phyloP scores from a whole-genome alignment of 2,329 filamentous ascomycete genomes.

The Aureobasidium sp. region DNA sequence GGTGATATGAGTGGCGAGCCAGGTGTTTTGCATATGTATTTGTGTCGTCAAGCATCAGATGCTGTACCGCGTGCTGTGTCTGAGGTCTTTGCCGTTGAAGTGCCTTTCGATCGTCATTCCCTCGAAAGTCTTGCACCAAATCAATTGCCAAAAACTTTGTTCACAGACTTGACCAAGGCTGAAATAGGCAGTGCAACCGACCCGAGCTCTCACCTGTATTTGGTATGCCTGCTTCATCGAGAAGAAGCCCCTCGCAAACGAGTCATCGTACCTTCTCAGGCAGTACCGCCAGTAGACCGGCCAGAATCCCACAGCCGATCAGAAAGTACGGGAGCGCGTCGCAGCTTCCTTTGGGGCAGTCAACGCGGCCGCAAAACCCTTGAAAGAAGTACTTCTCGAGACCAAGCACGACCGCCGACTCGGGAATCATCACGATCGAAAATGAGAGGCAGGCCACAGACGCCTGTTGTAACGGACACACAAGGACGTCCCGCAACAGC shows the following conservation, averaged over 20 bases:
- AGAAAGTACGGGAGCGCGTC: constrained; percentile 27
- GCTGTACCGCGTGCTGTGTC: constrained; percentile 60
- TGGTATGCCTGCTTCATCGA: constrained; percentile 72
- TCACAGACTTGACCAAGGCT: constrained; percentile 71
- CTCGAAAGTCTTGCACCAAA: constrained; percentile 57
- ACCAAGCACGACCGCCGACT: constrained; percentile 1
- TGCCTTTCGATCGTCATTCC: constrained; percentile 60
- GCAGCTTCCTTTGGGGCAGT: constrained; percentile 56
- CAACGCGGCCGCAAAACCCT: constrained; percentile 43
- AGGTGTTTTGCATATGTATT: constrained; percentile 65
- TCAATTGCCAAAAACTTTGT: constrained; percentile 71
- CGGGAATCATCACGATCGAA: constrained; percentile 7
- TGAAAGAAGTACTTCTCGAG: not conserved
- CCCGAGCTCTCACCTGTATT: constrained; percentile 64
- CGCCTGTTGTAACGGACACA: not conserved
- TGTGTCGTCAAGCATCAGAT: constrained; percentile 63
- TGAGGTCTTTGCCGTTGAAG: constrained; percentile 72
- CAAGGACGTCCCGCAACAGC: not conserved
- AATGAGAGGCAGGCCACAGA: constrained; percentile 10
- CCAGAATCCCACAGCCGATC: not conserved
- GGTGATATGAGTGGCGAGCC: constrained; percentile 67
- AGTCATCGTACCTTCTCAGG: not conserved
- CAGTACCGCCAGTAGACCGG: not conserved
- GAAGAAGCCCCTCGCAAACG: constrained; percentile 33
- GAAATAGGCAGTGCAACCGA: constrained; percentile 60